Evolutionary conservation across 2,329 filamentous ascomycete genomes (phyloP).

Genomic region (Pseudocercospora fuligena): DNA sequence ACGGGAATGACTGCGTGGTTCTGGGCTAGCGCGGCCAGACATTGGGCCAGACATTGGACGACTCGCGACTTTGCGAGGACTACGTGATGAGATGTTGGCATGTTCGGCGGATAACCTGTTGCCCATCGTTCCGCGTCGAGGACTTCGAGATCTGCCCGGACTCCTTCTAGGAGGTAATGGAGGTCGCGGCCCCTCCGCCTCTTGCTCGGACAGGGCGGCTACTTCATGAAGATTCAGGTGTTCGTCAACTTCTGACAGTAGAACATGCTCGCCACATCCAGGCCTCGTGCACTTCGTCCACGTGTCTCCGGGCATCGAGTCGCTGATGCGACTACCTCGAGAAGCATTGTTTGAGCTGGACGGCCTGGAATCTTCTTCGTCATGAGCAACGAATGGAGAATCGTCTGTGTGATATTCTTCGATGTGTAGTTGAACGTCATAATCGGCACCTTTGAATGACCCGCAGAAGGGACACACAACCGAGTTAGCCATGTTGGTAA

Average conservation of each 20-base stretch:
- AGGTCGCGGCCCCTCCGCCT: constrained; percentile 36
- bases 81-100: background rate
- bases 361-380: constrained; percentile 1
- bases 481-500: constrained; percentile 31
- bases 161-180: constrained; percentile 27
- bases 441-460: constrained; percentile 31
- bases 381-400: constrained; percentile 31
- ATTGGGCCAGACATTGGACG: background rate
- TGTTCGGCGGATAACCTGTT: background rate
- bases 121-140: constrained; percentile 6
- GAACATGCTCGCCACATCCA: constrained; percentile 50
- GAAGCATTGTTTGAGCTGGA: background rate
- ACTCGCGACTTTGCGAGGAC: constrained; percentile 22
- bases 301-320: constrained; percentile 26
- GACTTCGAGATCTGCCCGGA: constrained; percentile 9
- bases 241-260: constrained; percentile 50
- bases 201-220: constrained; percentile 44
- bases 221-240: constrained; percentile 52
- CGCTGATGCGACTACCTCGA: constrained; percentile 8
- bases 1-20: background rate
- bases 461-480: constrained; percentile 39
- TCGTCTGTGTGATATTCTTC: constrained; percentile 41
- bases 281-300: constrained; percentile 48
- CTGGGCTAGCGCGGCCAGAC: background rate
- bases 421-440: constrained; percentile 39